A percentile compares a stretch with the other conserved stretches of the same genome.
phyloP scores from a whole-genome alignment of 345 rosid genomes.

The Citrus inodora region DNA sequence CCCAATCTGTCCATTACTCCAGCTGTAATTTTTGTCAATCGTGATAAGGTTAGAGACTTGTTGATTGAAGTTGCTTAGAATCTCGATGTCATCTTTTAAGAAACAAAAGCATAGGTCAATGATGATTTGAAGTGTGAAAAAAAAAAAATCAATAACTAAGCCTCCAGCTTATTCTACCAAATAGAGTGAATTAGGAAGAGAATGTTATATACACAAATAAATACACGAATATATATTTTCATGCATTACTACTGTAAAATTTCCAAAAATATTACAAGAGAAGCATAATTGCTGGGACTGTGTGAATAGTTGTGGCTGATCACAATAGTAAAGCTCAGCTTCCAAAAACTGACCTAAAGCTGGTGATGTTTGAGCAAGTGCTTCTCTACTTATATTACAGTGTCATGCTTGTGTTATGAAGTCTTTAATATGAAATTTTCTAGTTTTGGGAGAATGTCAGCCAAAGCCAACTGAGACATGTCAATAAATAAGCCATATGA shows the following conservation, averaged over 20 bases:
- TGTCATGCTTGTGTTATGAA: neutral
- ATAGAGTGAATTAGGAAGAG: neutral
- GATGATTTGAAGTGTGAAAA: neutral
- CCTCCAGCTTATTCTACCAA: neutral
- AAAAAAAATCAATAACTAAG: neutral
- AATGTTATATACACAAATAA: neutral
- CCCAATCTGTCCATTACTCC: constrained; percentile 66
- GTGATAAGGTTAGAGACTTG: constrained; percentile 59
- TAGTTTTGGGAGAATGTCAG: neutral
- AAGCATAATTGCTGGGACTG: neutral
- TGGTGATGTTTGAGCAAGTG: neutral
- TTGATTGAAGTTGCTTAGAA: constrained; percentile 2
- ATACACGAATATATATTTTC: neutral
- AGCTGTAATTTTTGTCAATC: constrained; percentile 80
- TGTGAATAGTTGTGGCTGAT: neutral
- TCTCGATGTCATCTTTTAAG: neutral
- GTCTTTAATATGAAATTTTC: neutral
- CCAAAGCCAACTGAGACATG: neutral
- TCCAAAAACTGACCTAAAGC: neutral
- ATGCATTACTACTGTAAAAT: neutral
- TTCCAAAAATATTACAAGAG: neutral
- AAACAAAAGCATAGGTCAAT: neutral
- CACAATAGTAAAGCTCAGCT: neutral
- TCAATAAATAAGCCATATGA: constrained; percentile 2
- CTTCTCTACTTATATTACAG: neutral